Base-by-base conservation (phyloP, 2,329 filamentous ascomycete species). In the Xylaria digitata region DNA sequence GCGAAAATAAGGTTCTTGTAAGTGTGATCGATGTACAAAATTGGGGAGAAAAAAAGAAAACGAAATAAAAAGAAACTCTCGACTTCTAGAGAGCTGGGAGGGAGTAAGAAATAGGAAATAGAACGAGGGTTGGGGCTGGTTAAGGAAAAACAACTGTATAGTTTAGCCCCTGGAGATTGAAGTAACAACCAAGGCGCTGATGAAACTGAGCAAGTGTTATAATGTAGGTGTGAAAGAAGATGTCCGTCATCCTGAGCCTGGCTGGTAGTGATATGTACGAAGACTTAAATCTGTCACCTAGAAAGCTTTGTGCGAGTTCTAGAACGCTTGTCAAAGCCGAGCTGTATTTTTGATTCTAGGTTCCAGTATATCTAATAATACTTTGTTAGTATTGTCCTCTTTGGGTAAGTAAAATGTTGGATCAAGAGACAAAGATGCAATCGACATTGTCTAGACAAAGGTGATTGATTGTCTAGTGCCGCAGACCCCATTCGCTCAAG, bases 201-300 rank as follows among this genome's bases (percentile, higher is more conserved):
- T 19, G 3, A 45, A 55, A 21, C 45, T 5, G 32, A 34, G 13
- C 23, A 3, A 61, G 37, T 46, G 43, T 63, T 49, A 21, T 53
- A 26, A 17, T 19, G n/a, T 1, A 48, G 17, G 7, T 30, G 34
- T 19, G 15, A 48, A 62, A 53, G 58, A 13, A 61, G 30, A 3
- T 65, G 53, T 57, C 32, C 15, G 37, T 15, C 3, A 32, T 30
- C 9, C 11, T 5, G 30, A 48, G 8, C n/a, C 32, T 45, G 17
- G 43, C 2, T 6, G 21, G 21, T 19, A 9, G n/a, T 32, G 26
- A 8, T 34, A 17, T 19, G 17, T 19, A 4, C 8, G 23, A 40
- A 5, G 37, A 5, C 37, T 40, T 40, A 40, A 40, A 40, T 40
- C 37, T 40, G 3, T 15, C 37, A 5, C 13, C 37, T 15, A 13